Percentiles rank a stretch among this genome's conserved stretches.
Conservation (phyloP, 1,284 basidiomycete genomes). For the Ceratorhiza oryzae-sativae region DNA sequence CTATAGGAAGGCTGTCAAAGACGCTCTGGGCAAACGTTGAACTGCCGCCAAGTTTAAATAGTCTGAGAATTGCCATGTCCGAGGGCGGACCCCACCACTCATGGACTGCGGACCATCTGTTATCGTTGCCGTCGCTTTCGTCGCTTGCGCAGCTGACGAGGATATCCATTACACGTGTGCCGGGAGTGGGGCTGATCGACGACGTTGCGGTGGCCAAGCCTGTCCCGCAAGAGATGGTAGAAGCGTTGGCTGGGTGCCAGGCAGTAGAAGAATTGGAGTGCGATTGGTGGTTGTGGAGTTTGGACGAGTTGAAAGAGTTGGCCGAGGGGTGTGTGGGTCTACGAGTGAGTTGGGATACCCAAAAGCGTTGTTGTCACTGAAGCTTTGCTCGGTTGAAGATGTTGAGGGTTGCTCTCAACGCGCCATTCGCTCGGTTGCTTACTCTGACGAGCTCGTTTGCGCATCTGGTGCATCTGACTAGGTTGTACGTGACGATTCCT, state of each 20-base stretch:
- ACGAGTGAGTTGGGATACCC: slow-evolving; percentile 46
- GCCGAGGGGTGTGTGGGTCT: slow-evolving; percentile 50
- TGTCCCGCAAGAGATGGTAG: slow-evolving; percentile 49
- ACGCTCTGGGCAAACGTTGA: slow-evolving; percentile 51
- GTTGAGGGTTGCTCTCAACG: slow-evolving; percentile 50
- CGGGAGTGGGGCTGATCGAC: slow-evolving; percentile 43
- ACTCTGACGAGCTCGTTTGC: slow-evolving; percentile 50
- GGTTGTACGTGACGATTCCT: slow-evolving; percentile 49
- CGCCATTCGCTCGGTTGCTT: slow-evolving; percentile 52
- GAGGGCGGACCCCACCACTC: slow-evolving; percentile 53
- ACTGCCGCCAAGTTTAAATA: slow-evolving; percentile 47
- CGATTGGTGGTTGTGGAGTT: slow-evolving; percentile 53
- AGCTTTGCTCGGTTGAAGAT: slow-evolving; percentile 42
- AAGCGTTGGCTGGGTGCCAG: slow-evolving; percentile 42
- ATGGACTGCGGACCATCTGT: slow-evolving; percentile 54
- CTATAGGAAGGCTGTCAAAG: slow-evolving; percentile 52
- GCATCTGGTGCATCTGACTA: slow-evolving; percentile 47
- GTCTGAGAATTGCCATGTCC: slow-evolving; percentile 48
- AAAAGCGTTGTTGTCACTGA: slow-evolving; percentile 14
- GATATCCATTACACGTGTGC: slow-evolving; percentile 48
- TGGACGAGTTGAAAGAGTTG: slow-evolving; percentile 50
- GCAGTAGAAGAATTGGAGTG: slow-evolving; percentile 48
- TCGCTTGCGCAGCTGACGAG: slow-evolving; percentile 46
- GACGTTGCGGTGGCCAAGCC: slow-evolving; percentile 48
- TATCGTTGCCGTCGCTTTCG: slow-evolving; percentile 50